phyloP scores from a whole-genome alignment of 345 rosid species.

The Boechera divaricarpa region DNA sequence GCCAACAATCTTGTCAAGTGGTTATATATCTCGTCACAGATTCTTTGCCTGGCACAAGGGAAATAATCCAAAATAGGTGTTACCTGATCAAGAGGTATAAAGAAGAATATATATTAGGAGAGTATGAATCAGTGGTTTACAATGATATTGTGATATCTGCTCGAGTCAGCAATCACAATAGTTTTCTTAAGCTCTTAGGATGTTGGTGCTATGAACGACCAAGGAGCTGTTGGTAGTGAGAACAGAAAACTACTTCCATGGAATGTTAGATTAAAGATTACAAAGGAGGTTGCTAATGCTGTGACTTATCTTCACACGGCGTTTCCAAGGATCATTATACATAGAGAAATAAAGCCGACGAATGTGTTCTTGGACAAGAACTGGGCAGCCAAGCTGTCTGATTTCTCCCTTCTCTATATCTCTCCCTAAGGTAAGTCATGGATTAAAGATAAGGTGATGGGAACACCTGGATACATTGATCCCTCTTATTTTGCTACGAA shows the following conservation, averaged over 20 bases:
- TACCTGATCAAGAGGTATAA: slow-evolving; percentile 21
- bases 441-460: slow-evolving; percentile 29
- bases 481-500: slow-evolving; percentile 3
- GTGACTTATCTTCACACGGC: slow-evolving; percentile 34
- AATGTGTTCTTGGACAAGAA: slow-evolving; percentile 36
- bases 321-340: slow-evolving; percentile 22
- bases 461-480: slow-evolving; percentile 27
- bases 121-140: slow-evolving; percentile 14
- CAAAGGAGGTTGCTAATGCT: slow-evolving; percentile 20
- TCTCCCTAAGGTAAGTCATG: slow-evolving; percentile 31
- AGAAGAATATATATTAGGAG: slow-evolving; percentile 6
- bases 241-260: neutral
- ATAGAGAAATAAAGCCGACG: slow-evolving; percentile 26
- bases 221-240: neutral
- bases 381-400: slow-evolving; percentile 30
- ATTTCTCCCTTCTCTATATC: slow-evolving; percentile 31
- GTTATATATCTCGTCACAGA: neutral
- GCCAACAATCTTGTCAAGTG: neutral
- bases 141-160: slow-evolving; percentile 25
- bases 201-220: slow-evolving; percentile 1
- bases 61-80: slow-evolving; percentile 1
- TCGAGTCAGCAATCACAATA: slow-evolving; percentile 22
- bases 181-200: slow-evolving; percentile 23
- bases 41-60: slow-evolving; percentile 22
- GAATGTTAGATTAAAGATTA: slow-evolving; percentile 23